phyloP scores from a whole-genome alignment of 306 rosid species.

The Sechiopsis laciniata region DNA sequence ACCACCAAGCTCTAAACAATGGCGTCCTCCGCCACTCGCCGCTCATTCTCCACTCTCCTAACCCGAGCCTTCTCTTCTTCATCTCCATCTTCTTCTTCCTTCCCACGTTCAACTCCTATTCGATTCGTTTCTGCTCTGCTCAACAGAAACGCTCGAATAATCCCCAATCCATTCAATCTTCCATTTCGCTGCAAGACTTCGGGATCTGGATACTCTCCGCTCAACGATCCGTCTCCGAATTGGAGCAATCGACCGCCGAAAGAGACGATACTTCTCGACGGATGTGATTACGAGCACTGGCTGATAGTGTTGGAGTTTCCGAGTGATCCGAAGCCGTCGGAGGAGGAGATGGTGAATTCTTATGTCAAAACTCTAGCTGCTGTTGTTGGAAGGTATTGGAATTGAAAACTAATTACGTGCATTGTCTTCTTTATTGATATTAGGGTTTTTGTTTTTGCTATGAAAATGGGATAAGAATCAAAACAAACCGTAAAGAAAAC shows the following conservation, averaged over 20 bases:
- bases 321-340: constrained; percentile 57
- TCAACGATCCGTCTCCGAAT: constrained; percentile 72
- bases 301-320: constrained; percentile 79
- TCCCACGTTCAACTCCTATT: constrained; percentile 19
- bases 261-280: constrained; percentile 83
- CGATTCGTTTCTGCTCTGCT: constrained; percentile 41
- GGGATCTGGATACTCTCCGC: constrained; percentile 70
- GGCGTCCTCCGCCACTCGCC: constrained; percentile 60
- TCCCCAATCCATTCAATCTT: constrained; percentile 21
- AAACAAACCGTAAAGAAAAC: too few relatives aligned
- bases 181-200: constrained; percentile 46
- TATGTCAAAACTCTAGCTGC: constrained; percentile 77
- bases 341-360: constrained; percentile 63
- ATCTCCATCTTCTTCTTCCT: constrained; percentile 24
- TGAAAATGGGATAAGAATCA: too few relatives aligned
- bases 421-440: background rate
- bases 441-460: background rate
- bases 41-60: constrained; percentile 42
- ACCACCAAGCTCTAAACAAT: constrained; percentile 27
- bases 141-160: constrained; percentile 30
- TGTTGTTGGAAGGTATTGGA: constrained; percentile 60
- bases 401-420: background rate
- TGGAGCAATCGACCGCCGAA: constrained; percentile 92
- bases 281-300: constrained; percentile 97
- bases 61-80: constrained; percentile 33